Base-by-base conservation (phyloP, 169 alveolate species). In the Cryptosporidium parvum region DNA sequence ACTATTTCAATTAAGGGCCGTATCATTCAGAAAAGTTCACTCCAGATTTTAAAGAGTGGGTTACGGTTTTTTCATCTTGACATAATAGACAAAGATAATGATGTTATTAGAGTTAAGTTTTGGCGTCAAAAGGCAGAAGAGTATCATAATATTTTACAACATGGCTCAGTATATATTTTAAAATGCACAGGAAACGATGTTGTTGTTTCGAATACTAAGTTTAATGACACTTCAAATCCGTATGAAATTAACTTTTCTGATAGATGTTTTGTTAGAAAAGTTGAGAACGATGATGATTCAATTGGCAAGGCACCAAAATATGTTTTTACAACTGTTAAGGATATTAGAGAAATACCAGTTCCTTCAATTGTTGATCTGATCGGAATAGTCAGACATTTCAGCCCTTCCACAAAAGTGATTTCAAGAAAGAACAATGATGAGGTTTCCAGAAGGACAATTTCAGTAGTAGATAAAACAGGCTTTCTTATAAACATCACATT, bases 111-210 rank as follows among this genome's bases (percentile, higher is more conserved):
- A 80, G 35, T 80, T 12, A 80, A 80, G 45, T 80, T 80, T 33
- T 80, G 89, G 89, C 75, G 89, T 59, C 56, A 80, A 29, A 80
- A 65, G 33, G 89, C 89, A 23, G 89, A 80, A n/a, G 89, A 80
- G 35, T 80, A 80, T 48, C 65, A 80, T 62, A n/a, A 44, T 62
- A 61, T 62, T 12, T 42, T 80, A 45, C 70, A 80, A n/a, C 68
- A 42, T 21, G 89, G 89, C 12, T 59, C 73, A n/a, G 80, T 80
- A 18, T 80, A 80, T 23, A 65, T 80, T n/a, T 65, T 80, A 23
- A 80, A 80, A 33, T 80, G 89, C 70, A 80, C 89, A 5, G 89
- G 89, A 61, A 80, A 53, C 45, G 89, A 80, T 75, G 86, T 75
- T 39, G 73, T 61, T 42, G 87, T 80, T 61, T 80, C 87, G 0